phyloP scores from a whole-genome alignment of 768 basidiomycete genomes.

The Phanerochaete carnosa region DNA sequence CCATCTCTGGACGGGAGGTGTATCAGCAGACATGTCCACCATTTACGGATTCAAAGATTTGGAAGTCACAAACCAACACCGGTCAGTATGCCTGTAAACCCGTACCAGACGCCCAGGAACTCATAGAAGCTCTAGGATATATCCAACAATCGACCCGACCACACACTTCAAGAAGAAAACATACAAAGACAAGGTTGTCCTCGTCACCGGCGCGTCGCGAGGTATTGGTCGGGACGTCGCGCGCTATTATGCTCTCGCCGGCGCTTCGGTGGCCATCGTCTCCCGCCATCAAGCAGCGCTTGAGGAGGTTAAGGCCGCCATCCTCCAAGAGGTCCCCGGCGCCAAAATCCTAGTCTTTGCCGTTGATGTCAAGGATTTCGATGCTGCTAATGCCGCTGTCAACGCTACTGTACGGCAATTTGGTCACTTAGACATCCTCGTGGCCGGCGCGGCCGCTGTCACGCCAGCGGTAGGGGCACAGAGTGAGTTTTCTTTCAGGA shows the following conservation, averaged over 20 bases:
- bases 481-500: background rate
- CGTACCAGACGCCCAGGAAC: background rate
- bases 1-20: no score
- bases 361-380: constrained; percentile 20
- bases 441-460: constrained; percentile 24
- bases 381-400: constrained; percentile 21
- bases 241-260: constrained; percentile 21
- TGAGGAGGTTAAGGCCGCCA: constrained; percentile 14
- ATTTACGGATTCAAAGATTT: background rate
- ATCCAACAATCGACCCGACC: background rate
- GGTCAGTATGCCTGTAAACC: background rate
- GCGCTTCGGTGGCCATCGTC: constrained; percentile 23
- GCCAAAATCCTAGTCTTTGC: constrained; percentile 15
- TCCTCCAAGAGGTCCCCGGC: constrained; percentile 3
- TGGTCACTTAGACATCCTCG: constrained; percentile 28
- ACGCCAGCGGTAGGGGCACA: background rate
- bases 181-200: constrained; percentile 21
- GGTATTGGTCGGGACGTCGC: constrained; percentile 25
- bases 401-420: constrained; percentile 20
- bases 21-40: no score
- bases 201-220: constrained; percentile 21
- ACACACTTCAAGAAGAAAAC: background rate
- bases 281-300: constrained; percentile 10
- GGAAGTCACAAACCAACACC: background rate
- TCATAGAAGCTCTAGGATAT: background rate